phyloP scores from a whole-genome alignment of 192 early-diverging fungal species.

The Linnemannia elongata region DNA sequence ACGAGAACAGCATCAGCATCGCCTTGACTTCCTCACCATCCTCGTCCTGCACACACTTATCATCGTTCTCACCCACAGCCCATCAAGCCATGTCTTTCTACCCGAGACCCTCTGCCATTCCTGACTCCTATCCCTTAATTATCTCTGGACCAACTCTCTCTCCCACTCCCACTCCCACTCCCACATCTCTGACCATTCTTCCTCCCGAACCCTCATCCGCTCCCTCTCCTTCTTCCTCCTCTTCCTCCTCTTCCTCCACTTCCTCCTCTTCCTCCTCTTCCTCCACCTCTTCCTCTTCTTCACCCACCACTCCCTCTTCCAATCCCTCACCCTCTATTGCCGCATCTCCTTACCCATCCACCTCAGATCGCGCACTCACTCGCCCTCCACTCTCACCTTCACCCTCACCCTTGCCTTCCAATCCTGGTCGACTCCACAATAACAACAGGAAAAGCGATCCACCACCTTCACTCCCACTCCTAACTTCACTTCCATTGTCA shows the following conservation, averaged over 20 bases:
- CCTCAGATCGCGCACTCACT: not conserved
- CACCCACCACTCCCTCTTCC: conserved; percentile 14
- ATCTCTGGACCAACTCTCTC: conserved; percentile 10
- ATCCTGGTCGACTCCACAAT: not conserved
- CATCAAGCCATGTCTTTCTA: conserved; percentile 7
- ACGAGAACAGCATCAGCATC: not conserved
- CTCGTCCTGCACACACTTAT: not conserved
- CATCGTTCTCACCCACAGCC: not conserved
- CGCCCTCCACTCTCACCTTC: not conserved
- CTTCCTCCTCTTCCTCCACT: conserved; percentile 1
- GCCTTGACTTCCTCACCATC: not conserved
- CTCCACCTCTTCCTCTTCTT: conserved; percentile 7
- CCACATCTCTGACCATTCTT: conserved; percentile 7
- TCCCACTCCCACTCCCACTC: conserved; percentile 12
- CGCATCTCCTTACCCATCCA: not conserved
- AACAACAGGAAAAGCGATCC: not conserved
- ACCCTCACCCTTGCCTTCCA: conserved; percentile 2
- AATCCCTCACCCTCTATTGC: conserved; percentile 13
- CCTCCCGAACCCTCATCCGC: not conserved
- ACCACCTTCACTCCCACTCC: conserved; percentile 29
- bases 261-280: not conserved
- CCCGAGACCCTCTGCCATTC: not conserved
- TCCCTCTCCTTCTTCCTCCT: conserved; percentile 12
- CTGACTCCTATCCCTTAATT: conserved; percentile 3
- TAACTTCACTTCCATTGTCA: conserved; percentile 28